A percentile compares a stretch with the other conserved stretches of the same genome.
phyloP scores from a whole-genome alignment of 1,284 basidiomycete species.

The Boletus hoseneyae region DNA sequence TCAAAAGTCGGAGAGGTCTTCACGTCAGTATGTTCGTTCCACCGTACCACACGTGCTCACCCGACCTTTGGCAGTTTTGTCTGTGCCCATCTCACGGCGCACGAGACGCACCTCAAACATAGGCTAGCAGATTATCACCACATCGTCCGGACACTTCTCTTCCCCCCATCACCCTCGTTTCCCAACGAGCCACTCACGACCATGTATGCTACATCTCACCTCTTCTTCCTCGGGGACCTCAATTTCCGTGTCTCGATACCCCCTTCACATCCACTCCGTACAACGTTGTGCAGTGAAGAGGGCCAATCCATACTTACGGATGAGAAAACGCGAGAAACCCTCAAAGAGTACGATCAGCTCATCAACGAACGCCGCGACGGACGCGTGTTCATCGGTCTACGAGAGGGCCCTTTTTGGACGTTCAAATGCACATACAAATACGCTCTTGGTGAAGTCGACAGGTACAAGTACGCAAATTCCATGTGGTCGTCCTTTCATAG shows the following conservation, averaged over 20 bases:
- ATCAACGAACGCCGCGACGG: slow-evolving; percentile 59
- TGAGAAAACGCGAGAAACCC: slow-evolving; percentile 54
- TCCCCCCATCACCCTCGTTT: slow-evolving; percentile 53
- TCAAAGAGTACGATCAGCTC: slow-evolving; percentile 81
- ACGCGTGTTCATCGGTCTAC: slow-evolving; percentile 66
- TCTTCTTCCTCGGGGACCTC: slow-evolving; percentile 86
- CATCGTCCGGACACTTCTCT: slow-evolving; percentile 82
- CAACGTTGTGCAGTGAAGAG: slow-evolving; percentile 35
- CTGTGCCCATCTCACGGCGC: slow-evolving; percentile 87
- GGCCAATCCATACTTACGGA: slow-evolving; percentile 40
- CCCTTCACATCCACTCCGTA: slow-evolving; percentile 42
- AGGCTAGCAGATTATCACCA: slow-evolving; percentile 80
- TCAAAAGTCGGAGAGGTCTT: slow-evolving; percentile 67
- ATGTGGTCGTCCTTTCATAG: slow-evolving; percentile 2
- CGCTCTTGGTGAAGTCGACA: slow-evolving; percentile 71
- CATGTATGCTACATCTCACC: slow-evolving; percentile 77
- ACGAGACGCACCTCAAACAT: slow-evolving; percentile 67
- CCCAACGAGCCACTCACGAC: slow-evolving; percentile 47
- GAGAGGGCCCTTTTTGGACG: slow-evolving; percentile 79
- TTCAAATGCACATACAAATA: slow-evolving; percentile 94
- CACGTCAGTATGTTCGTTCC: slow-evolving; percentile 57
- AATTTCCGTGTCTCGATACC: slow-evolving; percentile 81
- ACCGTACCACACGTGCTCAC: slow-evolving; percentile 7
- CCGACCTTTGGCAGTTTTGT: slow-evolving; percentile 66
- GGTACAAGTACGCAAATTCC: slow-evolving; percentile 57